Percentiles rank a stretch among this genome's conserved stretches.
phyloP scores from a whole-genome alignment of 1,284 basidiomycete species.

The Chondrostereum purpureum region DNA sequence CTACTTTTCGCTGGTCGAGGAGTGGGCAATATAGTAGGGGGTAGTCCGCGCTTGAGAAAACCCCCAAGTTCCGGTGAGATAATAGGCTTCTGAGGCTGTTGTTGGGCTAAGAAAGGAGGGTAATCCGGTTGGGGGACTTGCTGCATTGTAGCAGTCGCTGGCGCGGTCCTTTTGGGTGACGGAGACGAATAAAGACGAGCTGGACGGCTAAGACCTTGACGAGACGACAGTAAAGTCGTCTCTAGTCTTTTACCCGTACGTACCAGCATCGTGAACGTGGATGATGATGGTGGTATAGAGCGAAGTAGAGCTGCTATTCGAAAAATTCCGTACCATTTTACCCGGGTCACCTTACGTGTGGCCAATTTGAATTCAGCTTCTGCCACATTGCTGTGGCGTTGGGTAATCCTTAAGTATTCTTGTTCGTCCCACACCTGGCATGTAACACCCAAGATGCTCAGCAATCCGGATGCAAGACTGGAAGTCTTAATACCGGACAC shows the following conservation, averaged over 20 bases:
- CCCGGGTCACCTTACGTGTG: no score
- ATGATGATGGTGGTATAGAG: neutral
- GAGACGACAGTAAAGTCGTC: slow-evolving; percentile 59
- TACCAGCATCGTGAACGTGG: slow-evolving; percentile 34
- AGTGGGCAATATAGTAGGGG: slow-evolving; percentile 57
- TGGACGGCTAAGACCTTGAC: slow-evolving; percentile 60
- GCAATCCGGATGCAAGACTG: no score
- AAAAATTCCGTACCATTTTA: neutral
- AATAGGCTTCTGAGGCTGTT: slow-evolving; percentile 16
- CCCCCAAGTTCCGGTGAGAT: slow-evolving; percentile 18
- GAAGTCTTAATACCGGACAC: no score
- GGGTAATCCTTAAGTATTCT: no score
- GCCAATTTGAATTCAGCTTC: no score
- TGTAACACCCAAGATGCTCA: no score
- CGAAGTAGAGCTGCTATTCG: neutral
- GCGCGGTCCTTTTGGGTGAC: slow-evolving; percentile 45
- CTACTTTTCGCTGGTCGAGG: slow-evolving; percentile 38
- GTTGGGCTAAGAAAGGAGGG: slow-evolving; percentile 31
- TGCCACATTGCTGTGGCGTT: no score
- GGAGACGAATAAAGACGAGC: slow-evolving; percentile 61
- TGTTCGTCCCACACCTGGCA: no score
- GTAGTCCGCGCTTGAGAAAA: slow-evolving; percentile 41
- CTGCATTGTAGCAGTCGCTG: slow-evolving; percentile 39
- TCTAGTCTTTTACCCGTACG: slow-evolving; percentile 41
- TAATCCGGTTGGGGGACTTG: slow-evolving; percentile 30